Evolutionary conservation across 1,284 basidiomycete genomes (phyloP), one percentile per base, ranked within the genome.

Genomic region (Cutaneotrichosporon sp.): DNA sequence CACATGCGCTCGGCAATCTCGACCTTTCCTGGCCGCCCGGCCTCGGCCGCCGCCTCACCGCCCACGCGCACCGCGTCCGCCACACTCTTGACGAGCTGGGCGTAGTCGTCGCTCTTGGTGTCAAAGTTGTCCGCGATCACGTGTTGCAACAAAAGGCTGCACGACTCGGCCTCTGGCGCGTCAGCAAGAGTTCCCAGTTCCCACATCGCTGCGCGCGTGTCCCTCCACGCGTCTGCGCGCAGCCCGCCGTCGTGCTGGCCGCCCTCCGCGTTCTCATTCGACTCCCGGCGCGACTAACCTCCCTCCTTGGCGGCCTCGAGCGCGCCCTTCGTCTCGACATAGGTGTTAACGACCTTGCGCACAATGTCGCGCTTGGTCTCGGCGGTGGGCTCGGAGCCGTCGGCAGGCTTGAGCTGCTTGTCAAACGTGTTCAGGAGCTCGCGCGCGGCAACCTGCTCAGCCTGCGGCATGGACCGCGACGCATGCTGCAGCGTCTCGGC

Each of bases 351-450:
- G 51, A 77, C 56, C 53, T 67, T 64, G 60, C 67, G 72, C 24
- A 78, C 70, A 25, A 76, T 69, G 34, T 69, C 67, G 56, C 68
- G 66, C 64, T 69, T 71, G 46, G 67, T 83, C 73, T 86, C 83
- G 34, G 3, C 51, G 20, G 81, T 80, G 1, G 46, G 46, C 24
- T 36, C 46, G 13, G 20, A 22, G 24, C 90, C 80, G 73, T 87
- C 84, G 63, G 84, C 81, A 1, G 83, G 84, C 64, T 86, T 86
- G 49, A 82, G 77, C 25, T 82, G 82, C 62, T 82, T 83, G 52
- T 91, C 74, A 20, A 84, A 82, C 55, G 87, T 83, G 72, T 85
- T 83, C 74, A 92, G 87, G 31, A 89, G 87, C 55, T 86, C 85
- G 66, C 87, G 82, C 72, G 86, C 86, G 0, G 83, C 78, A 45